Percentiles rank a stretch among this genome's conserved stretches.
Evolutionary conservation across 495 filamentous ascomycete species (phyloP).

Genomic region (Hypoxylon rickii): DNA sequence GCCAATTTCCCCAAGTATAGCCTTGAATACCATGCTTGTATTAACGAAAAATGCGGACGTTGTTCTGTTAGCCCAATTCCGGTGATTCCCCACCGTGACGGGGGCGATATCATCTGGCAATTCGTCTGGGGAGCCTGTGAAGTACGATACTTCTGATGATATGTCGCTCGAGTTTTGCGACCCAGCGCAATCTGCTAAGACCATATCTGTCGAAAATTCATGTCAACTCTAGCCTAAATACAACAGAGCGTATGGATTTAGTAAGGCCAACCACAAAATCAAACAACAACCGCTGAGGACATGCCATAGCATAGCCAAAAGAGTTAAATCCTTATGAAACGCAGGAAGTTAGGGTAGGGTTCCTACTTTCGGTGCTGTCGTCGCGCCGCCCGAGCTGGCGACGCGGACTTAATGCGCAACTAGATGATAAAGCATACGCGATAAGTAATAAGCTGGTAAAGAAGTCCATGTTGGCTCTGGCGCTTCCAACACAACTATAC

Average conservation of each 20-base stretch:
- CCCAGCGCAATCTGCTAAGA: constrained; percentile 21
- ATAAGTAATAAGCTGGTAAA: constrained; percentile 5
- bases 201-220: constrained; percentile 13
- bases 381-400: constrained; percentile 3
- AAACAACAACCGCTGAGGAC: no score
- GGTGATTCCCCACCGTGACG: constrained; percentile 38
- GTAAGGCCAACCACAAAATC: background rate
- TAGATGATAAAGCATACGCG: constrained; percentile 7
- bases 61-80: constrained; percentile 41
- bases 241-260: background rate
- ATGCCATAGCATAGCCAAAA: no score
- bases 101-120: constrained; percentile 40
- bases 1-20: constrained; percentile 38
- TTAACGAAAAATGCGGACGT: constrained; percentile 41
- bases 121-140: constrained; percentile 16
- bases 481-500: no score
- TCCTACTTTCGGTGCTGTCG: constrained; percentile 26
- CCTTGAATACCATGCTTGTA: constrained; percentile 40
- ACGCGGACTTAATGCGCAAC: constrained; percentile 2
- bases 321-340: background rate
- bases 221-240: constrained; percentile 11
- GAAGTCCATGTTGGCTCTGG: constrained; percentile 5
- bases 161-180: constrained; percentile 13
- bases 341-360: background rate
- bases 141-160: constrained; percentile 48